phyloP scores from a whole-genome alignment of 2,329 filamentous ascomycete species.

The Microsporum canis region DNA sequence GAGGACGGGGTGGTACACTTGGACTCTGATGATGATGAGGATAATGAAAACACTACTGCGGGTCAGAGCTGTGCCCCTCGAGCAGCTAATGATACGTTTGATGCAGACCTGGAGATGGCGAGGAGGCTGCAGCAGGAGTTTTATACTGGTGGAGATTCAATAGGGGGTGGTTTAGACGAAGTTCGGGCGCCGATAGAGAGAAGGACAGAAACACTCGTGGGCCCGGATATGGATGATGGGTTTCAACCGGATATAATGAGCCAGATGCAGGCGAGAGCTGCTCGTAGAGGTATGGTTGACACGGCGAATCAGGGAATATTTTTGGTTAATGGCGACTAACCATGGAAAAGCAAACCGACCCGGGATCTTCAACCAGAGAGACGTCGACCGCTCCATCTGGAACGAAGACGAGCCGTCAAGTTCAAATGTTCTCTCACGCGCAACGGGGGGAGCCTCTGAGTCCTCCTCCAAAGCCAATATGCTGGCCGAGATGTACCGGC shows the following conservation, averaged over 20 bases:
- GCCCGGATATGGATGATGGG: conserved; percentile 46
- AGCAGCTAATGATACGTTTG: conserved; percentile 43
- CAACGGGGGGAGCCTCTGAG: conserved; percentile 56
- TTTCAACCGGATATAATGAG: background rate
- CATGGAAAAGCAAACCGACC: conserved; percentile 29
- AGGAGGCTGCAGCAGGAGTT: conserved; percentile 84
- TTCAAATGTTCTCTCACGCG: conserved; percentile 45
- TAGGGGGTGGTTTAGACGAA: conserved; percentile 34
- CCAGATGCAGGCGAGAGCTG: conserved; percentile 11
- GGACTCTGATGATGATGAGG: conserved; percentile 61
- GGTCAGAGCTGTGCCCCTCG: conserved; percentile 19
- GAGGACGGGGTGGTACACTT: conserved; percentile 57
- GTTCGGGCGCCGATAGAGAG: conserved; percentile 84
- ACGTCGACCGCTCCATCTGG: conserved; percentile 46
- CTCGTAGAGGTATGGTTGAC: background rate
- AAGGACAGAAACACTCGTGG: conserved; percentile 83
- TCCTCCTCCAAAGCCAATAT: conserved; percentile 59
- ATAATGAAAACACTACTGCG: conserved; percentile 20
- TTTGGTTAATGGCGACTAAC: background rate
- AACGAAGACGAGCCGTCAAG: conserved; percentile 41
- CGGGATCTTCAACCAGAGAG: conserved; percentile 60
- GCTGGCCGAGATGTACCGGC: conserved; percentile 83
- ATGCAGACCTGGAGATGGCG: conserved; percentile 90
- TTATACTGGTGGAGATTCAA: conserved; percentile 49
- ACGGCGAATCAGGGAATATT: background rate